These are phyloP conservation scores for Citrus mangshanensis DNA, from an alignment of 345 rosid genomes.

Conservation along the genomic window DNA sequence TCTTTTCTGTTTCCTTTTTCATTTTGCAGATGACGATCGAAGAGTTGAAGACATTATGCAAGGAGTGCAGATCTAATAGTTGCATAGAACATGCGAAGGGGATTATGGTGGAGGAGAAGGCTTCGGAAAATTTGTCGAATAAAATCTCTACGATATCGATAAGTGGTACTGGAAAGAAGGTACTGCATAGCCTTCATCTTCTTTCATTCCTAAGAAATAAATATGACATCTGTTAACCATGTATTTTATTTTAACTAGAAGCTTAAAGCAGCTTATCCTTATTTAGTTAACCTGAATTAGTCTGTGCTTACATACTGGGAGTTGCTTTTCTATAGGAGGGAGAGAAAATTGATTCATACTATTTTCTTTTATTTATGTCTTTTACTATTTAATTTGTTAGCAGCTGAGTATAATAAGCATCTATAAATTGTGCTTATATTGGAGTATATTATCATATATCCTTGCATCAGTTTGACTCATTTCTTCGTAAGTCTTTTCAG, in stretches of 20 bases:
- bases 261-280: not conserved
- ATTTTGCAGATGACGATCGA: slow-evolving; percentile 42
- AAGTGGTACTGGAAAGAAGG: slow-evolving; percentile 60
- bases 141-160: slow-evolving; percentile 72
- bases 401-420: not conserved
- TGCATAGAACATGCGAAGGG: slow-evolving; percentile 95
- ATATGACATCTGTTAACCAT: not conserved
- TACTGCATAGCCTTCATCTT: slow-evolving; percentile 19
- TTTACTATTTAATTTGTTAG: not conserved
- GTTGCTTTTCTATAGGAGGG: not conserved
- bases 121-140: slow-evolving; percentile 74
- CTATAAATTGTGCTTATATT: not conserved
- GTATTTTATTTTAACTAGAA: not conserved
- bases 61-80: slow-evolving; percentile 77
- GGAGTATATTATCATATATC: not conserved
- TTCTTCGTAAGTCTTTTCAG: slow-evolving; percentile 33
- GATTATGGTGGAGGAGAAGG: slow-evolving; percentile 74
- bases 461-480: not conserved
- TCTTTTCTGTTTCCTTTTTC: not conserved
- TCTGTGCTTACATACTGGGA: not conserved
- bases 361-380: not conserved
- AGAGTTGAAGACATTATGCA: slow-evolving; percentile 58
- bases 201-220: not conserved
- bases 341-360: not conserved
- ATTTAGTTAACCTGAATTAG: not conserved